phyloP scores from a whole-genome alignment of 129 eudicot genomes.

The Calendula officinalis region DNA sequence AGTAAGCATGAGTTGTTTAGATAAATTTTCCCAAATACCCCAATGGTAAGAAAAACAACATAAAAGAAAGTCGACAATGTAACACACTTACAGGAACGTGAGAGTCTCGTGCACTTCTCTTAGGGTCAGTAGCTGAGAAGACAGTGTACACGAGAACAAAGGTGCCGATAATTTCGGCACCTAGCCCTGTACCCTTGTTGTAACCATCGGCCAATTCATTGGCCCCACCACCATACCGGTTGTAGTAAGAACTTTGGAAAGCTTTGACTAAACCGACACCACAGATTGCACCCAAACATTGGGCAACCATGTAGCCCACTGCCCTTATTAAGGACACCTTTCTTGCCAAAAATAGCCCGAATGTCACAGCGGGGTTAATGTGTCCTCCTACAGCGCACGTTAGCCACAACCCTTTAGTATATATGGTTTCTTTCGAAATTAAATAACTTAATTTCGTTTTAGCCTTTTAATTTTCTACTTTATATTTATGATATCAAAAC shows the following conservation, averaged over 20 bases:
- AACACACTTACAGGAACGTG: constrained; percentile 77
- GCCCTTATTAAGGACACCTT: constrained; percentile 87
- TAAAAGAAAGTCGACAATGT: background rate
- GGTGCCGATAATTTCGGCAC: constrained; percentile 91
- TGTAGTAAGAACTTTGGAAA: constrained; percentile 67
- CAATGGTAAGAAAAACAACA: background rate
- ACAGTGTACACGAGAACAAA: constrained; percentile 91
- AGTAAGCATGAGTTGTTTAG: background rate
- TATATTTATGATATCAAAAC: no score
- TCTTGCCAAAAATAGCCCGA: constrained; percentile 75
- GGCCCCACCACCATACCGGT: constrained; percentile 80
- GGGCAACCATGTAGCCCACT: constrained; percentile 73
- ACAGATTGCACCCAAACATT: constrained; percentile 80
- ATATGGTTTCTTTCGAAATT: background rate
- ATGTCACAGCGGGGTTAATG: constrained; percentile 93
- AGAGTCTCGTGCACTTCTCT: constrained; percentile 90
- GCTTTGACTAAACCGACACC: constrained; percentile 92
- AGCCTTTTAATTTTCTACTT: background rate
- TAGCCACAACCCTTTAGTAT: background rate
- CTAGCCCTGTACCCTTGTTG: constrained; percentile 75
- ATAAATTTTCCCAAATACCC: background rate
- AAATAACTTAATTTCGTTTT: background rate
- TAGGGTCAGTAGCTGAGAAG: constrained; percentile 87
- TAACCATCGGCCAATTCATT: constrained; percentile 62
- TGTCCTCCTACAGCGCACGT: constrained; percentile 63